Conservation (phyloP, 1,284 basidiomycete genomes). For the Tilletia indica region DNA sequence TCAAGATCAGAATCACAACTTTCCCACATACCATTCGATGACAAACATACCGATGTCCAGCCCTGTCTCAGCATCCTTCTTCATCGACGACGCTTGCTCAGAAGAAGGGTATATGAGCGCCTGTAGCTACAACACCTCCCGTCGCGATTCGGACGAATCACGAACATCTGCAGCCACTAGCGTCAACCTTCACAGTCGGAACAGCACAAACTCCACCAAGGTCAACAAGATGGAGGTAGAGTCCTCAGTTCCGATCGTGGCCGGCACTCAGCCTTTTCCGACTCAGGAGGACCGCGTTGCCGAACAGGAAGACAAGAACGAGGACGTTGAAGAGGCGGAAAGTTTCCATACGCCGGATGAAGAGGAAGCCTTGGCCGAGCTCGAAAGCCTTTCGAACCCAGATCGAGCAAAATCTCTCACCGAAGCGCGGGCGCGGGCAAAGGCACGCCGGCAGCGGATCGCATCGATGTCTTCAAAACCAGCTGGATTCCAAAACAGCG, state of each 20-base stretch:
- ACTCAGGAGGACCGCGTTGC: not conserved
- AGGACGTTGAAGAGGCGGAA: not conserved
- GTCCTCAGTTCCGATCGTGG: too few relatives aligned
- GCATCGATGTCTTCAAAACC: not conserved
- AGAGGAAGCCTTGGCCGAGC: conserved; percentile 2
- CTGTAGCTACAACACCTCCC: not conserved
- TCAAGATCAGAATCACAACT: not conserved
- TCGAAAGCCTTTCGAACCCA: conserved; percentile 11
- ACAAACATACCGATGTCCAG: too few relatives aligned
- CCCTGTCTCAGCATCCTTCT: not conserved
- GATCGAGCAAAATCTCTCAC: not conserved
- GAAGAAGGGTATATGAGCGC: conserved; percentile 13
- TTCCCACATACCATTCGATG: not conserved
- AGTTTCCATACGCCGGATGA: not conserved
- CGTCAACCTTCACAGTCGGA: not conserved
- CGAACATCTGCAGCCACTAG: not conserved
- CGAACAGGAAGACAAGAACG: not conserved
- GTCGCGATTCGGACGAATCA: not conserved
- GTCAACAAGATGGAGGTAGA: too few relatives aligned
- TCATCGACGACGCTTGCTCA: not conserved
- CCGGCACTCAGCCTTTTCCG: not conserved
- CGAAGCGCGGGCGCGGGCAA: not conserved
- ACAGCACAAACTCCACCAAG: too few relatives aligned
- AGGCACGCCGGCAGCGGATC: conserved; percentile 4
- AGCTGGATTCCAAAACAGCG: not conserved